Percentiles rank a stretch among this genome's conserved stretches.
phyloP scores from a whole-genome alignment of 163 green algal genomes.

The Prototheca cutis region DNA sequence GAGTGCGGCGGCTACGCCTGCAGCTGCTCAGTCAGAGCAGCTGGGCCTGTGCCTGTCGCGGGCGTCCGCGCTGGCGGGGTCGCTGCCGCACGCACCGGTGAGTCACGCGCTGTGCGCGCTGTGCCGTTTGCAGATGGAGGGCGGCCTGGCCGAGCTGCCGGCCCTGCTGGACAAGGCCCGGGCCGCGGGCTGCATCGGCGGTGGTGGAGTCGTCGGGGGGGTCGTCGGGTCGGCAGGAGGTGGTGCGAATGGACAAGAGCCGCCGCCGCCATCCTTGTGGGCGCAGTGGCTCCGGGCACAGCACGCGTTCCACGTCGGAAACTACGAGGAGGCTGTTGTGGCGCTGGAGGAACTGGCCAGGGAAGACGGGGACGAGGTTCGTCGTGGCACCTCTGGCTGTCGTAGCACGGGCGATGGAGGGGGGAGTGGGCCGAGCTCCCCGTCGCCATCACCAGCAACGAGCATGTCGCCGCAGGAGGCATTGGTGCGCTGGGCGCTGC shows the following conservation, averaged over 20 bases:
- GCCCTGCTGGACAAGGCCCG: neutral
- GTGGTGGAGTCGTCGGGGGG: no score
- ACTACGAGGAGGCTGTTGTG: neutral
- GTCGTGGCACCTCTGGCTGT: neutral
- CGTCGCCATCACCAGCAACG: neutral
- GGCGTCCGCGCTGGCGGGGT: no score
- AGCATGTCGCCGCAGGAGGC: neutral
- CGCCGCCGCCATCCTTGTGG: neutral
- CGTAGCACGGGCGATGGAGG: neutral
- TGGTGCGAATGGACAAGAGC: neutral
- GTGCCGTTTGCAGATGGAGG: neutral
- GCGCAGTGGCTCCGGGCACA: slow-evolving; percentile 6
- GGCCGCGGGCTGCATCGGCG: neutral
- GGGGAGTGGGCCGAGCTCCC: neutral
- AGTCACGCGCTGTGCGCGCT: neutral
- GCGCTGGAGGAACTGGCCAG: neutral
- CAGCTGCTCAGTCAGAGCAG: no score
- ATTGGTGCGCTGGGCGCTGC: neutral
- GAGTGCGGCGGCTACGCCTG: no score
- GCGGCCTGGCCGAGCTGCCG: neutral
- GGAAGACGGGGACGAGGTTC: no score
- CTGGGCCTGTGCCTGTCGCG: no score
- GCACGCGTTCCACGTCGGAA: slow-evolving; percentile 1
- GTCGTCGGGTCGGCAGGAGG: slow-evolving; percentile 1
- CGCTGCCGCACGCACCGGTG: slow-evolving; percentile 7